Evolutionary conservation across 148 eudicot species (phyloP).

Genomic region (Hydrangea macrophylla): DNA sequence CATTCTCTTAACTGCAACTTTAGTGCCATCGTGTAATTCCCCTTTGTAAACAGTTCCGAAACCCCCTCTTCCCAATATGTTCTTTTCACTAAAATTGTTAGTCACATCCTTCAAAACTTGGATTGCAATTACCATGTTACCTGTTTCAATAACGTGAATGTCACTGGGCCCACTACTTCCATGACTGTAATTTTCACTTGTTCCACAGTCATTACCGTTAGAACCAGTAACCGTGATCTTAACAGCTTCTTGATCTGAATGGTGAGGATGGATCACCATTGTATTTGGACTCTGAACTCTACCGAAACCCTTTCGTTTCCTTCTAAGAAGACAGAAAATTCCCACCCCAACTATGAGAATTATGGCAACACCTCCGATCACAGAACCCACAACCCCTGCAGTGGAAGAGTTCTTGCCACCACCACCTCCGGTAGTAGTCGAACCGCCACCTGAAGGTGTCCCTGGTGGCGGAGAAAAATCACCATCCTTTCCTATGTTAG

Average conservation of each 20-base stretch:
- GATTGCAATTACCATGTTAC: constrained; percentile 53
- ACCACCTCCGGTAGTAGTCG: constrained; percentile 14
- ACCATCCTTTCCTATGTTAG: constrained; percentile 41
- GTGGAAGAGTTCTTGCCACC: constrained; percentile 26
- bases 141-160: constrained; percentile 56
- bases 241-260: constrained; percentile 48
- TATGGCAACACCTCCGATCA: constrained; percentile 34
- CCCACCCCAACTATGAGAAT: constrained; percentile 34
- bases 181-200: constrained; percentile 38
- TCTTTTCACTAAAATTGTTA: constrained; percentile 58
- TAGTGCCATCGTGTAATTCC: constrained; percentile 61
- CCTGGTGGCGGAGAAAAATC: constrained; percentile 26
- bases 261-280: constrained; percentile 58
- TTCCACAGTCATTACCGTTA: constrained; percentile 27
- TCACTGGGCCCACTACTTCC: constrained; percentile 51
- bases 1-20: constrained; percentile 85
- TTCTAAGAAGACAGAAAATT: constrained; percentile 38
- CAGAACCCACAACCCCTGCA: constrained; percentile 50
- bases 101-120: constrained; percentile 58
- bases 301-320: constrained; percentile 37
- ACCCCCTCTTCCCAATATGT: constrained; percentile 69
- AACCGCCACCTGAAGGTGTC: constrained; percentile 16
- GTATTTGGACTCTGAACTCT: constrained; percentile 39
- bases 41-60: constrained; percentile 86
- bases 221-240: constrained; percentile 51